These are phyloP conservation scores for Firmiana major DNA, from an alignment of 345 rosid genomes.

Conservation along the genomic window DNA sequence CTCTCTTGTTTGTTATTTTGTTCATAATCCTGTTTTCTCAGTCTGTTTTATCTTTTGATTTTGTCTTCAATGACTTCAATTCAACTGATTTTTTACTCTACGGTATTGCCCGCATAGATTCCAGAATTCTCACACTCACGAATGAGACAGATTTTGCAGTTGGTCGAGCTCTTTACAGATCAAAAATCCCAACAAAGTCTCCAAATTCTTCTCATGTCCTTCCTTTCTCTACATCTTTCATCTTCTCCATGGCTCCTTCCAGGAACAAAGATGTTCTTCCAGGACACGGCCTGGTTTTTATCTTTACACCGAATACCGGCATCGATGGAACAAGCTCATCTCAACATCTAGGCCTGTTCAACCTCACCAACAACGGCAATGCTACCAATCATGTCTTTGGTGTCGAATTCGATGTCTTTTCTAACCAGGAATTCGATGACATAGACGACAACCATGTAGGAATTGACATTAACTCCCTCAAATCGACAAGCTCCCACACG, in stretches of 20 bases:
- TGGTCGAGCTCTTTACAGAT: constrained; percentile 65
- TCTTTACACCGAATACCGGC: constrained; percentile 46
- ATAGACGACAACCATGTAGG: constrained; percentile 71
- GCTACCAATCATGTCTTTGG: constrained; percentile 46
- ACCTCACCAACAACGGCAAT: constrained; percentile 45
- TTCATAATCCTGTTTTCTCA: constrained; percentile 14
- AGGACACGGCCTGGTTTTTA: constrained; percentile 66
- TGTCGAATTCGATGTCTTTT: constrained; percentile 64
- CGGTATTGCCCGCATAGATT: constrained; percentile 41
- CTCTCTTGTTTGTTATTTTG: constrained; percentile 7
- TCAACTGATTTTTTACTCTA: constrained; percentile 37
- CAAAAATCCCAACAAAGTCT: constrained; percentile 37
- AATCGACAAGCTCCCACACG: constrained; percentile 30
- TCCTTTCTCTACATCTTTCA: constrained; percentile 68
- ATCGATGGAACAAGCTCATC: constrained; percentile 38
- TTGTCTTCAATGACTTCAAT: constrained; percentile 70
- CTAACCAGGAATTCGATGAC: constrained; percentile 66
- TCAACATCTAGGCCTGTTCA: constrained; percentile 62
- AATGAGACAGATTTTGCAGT: constrained; percentile 40
- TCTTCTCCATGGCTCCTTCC: constrained; percentile 68
- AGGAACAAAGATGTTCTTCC: constrained; percentile 28
- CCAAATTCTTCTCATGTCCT: constrained; percentile 33
- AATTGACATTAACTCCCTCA: constrained; percentile 61
- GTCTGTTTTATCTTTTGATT: constrained; percentile 39
- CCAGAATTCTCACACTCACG: constrained; percentile 58